phyloP scores from a whole-genome alignment of 441 rosid species.

The Omphalea diandra region DNA sequence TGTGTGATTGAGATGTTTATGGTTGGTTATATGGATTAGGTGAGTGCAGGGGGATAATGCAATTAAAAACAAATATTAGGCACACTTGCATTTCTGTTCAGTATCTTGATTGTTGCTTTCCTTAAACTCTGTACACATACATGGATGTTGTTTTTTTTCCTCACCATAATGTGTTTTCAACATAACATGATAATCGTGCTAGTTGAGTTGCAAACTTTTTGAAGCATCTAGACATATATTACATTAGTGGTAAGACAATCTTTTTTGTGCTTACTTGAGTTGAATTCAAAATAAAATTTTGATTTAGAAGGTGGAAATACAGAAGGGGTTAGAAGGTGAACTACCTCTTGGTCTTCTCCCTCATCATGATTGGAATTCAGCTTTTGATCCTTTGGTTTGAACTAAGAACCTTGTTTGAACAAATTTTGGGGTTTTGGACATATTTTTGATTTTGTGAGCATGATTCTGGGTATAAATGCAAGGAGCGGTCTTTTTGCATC shows the following conservation, averaged over 20 bases:
- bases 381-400: background rate
- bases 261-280: too few species aligned
- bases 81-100: background rate
- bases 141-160: background rate
- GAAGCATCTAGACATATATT: background rate
- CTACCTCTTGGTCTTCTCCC: background rate
- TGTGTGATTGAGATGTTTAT: background rate
- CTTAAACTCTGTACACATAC: background rate
- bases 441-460: too few species aligned
- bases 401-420: background rate
- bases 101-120: background rate
- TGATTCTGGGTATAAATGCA: too few species aligned
- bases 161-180: background rate
- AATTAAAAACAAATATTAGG: too few species aligned
- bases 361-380: background rate
- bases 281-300: too few species aligned
- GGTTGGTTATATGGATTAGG: background rate
- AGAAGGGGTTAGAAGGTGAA: background rate
- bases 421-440: background rate
- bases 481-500: too few species aligned
- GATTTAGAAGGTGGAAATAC: background rate
- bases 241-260: too few species aligned
- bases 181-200: background rate
- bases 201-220: too few species aligned
- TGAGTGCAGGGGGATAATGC: background rate